Base-by-base conservation (phyloP, 2,329 filamentous ascomycete genomes). In the Fusarium sp. region DNA sequence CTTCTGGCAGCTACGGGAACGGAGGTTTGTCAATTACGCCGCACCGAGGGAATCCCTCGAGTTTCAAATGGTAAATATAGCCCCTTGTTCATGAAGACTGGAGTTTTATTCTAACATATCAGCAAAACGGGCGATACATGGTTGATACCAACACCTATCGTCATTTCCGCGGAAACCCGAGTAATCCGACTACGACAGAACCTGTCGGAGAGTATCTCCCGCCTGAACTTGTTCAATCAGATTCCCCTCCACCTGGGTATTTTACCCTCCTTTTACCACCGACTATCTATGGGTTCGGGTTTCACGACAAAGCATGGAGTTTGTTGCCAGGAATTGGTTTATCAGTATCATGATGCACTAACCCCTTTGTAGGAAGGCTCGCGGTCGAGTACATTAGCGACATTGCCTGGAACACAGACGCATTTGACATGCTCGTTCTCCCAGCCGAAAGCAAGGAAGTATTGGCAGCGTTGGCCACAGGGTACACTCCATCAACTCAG, bases 231-330 rank as follows among this genome's bases (percentile, higher is more conserved):
- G 36, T 37, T 9, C 4, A 37, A 1, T 15, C 8, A 37, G 36
- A 37, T 37, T 37, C 6, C 2, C 36, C 9, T 37, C 36, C 36
- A 37, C 36, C 36, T 4, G 37, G 39, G 16, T 9, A 13, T 13
- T 28, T 54, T 28, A 15, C 31, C 9, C 8, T 54, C 3, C 31
- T 54, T 23, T 7, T 54, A 4, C 51, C 37, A 7, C 18, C 51
- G 18, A 43, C 37, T 15, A n/a, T 43, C 6, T 18, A 27, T 31
- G 51, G 23, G 2, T 54, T 54, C 41, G 51, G 51, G 4, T 43
- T 43, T 43, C 51, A 43, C 16, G 37, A 54, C 9, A 43, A 54
- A 16, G n/a, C 13, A 40, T 43, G 51, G 51, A 39, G 51, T 54
- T 41, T 11, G 51, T 54, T 15, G 3, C 18, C 27, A 23, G 18